Percentiles rank a stretch among this genome's conserved stretches.
Conservation (phyloP, 1,284 basidiomycete genomes). For the Rhodotorula sp. region DNA sequence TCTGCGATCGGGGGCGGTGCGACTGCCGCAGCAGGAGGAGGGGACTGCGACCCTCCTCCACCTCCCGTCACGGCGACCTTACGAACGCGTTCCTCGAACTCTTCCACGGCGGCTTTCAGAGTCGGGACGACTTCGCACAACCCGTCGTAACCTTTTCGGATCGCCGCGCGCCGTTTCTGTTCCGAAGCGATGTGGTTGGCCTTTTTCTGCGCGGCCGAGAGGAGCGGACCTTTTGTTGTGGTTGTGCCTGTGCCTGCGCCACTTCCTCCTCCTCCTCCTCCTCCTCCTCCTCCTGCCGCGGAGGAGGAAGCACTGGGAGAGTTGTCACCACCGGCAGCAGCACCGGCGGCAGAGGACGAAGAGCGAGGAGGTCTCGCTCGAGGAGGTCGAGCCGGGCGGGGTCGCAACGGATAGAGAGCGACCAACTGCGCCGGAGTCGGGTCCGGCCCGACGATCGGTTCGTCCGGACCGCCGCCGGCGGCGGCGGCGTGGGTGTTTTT, state of each 20-base stretch:
- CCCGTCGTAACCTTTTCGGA: conserved; percentile 81
- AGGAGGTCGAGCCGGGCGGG: neutral
- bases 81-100: conserved; percentile 50
- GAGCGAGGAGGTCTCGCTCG: neutral
- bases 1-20: conserved; percentile 43
- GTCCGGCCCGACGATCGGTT: conserved; percentile 1
- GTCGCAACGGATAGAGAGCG: neutral
- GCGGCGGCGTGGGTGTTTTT: neutral
- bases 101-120: conserved; percentile 65
- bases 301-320: too few relatives aligned
- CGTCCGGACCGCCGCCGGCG: neutral
- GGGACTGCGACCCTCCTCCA: conserved; percentile 48
- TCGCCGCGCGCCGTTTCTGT: conserved; percentile 83
- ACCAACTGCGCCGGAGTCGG: neutral
- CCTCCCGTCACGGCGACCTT: conserved; percentile 54
- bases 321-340: neutral
- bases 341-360: neutral
- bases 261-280: too few relatives aligned
- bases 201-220: conserved; percentile 80
- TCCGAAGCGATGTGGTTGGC: conserved; percentile 92
- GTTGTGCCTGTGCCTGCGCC: too few relatives aligned
- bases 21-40: too few relatives aligned
- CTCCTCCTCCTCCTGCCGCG: too few relatives aligned
- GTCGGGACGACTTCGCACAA: conserved; percentile 76
- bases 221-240: conserved; percentile 49